Conservation (phyloP, 805 yeast species). For the Teunomyces panamensis region DNA sequence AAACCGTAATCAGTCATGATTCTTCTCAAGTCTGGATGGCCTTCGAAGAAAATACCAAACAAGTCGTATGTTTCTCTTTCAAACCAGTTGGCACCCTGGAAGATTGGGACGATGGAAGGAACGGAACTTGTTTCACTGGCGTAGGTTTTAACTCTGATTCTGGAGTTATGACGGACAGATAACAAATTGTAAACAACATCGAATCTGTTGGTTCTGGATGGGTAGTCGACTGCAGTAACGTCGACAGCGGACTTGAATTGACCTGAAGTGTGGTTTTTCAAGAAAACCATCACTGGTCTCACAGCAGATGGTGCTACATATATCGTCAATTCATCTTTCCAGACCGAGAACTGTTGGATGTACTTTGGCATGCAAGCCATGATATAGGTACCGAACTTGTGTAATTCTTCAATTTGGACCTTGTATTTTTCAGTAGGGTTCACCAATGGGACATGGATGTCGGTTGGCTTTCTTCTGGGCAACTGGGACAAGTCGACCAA, state of each 20-base stretch:
- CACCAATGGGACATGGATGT: constrained; percentile 47
- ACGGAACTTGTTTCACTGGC: constrained; percentile 81
- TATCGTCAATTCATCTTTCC: constrained; percentile 84
- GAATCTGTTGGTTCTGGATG: constrained; percentile 77
- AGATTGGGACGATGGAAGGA: constrained; percentile 71
- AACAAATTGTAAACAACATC: constrained; percentile 83
- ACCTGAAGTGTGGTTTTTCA: constrained; percentile 74
- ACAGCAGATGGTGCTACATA: constrained; percentile 75
- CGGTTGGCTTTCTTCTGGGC: constrained; percentile 36
- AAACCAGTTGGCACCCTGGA: constrained; percentile 84
- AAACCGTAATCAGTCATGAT: constrained; percentile 90
- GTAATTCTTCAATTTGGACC: constrained; percentile 67
- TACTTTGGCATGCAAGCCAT: constrained; percentile 78
- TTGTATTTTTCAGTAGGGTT: constrained; percentile 77
- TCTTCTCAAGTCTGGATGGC: constrained; percentile 86
- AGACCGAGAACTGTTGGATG: constrained; percentile 79
- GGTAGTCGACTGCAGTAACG: constrained; percentile 84
- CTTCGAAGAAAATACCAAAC: constrained; percentile 84
- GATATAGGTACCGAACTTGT: constrained; percentile 76
- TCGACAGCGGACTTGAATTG: constrained; percentile 79
- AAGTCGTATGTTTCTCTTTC: constrained; percentile 88
- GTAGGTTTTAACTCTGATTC: constrained; percentile 85
- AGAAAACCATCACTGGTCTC: constrained; percentile 65
- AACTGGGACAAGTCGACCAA: constrained; percentile 33
- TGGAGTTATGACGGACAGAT: constrained; percentile 78